These are phyloP conservation scores for Leishmania martiniquensis DNA, from an alignment of 208 protist species.

Conservation along the genomic window DNA sequence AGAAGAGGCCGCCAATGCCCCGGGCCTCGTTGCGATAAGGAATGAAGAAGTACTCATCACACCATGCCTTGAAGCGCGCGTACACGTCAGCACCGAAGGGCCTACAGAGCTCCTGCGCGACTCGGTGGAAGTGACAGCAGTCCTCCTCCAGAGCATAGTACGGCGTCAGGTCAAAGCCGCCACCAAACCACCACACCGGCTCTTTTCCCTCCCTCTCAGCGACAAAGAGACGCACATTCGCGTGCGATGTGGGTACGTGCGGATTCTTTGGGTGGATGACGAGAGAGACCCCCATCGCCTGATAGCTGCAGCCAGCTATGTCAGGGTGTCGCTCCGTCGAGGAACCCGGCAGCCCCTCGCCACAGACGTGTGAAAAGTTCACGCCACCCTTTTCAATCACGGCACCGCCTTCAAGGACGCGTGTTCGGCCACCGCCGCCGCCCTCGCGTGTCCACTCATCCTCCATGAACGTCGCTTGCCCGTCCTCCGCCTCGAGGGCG, in stretches of 20 bases:
- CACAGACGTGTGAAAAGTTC: conserved; percentile 75
- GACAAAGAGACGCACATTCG: conserved; percentile 90
- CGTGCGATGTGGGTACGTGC: conserved; percentile 82
- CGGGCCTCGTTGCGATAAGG: conserved; percentile 72
- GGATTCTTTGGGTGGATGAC: conserved; percentile 88
- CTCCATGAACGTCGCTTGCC: conserved; percentile 49
- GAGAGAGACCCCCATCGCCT: conserved; percentile 81
- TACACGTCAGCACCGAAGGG: conserved; percentile 60
- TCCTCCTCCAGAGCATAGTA: conserved; percentile 74
- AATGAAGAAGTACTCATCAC: conserved; percentile 88
- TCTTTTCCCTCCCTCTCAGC: conserved; percentile 40
- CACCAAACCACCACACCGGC: conserved; percentile 91
- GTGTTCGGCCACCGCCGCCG: conserved; percentile 57
- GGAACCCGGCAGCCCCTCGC: conserved; percentile 47
- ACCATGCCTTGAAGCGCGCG: conserved; percentile 69
- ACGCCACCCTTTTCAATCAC: conserved; percentile 84
- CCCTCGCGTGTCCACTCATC: conserved; percentile 64
- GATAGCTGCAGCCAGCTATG: conserved; percentile 48
- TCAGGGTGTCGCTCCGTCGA: conserved; percentile 42
- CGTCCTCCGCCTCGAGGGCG: conserved; percentile 46
- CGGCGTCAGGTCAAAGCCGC: conserved; percentile 91
- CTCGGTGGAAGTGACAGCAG: conserved; percentile 68
- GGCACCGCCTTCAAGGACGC: conserved; percentile 49
- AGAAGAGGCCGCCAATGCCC: conserved; percentile 90
- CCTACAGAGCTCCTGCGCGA: conserved; percentile 48